Percentiles rank a stretch among this genome's conserved stretches.
Evolutionary conservation across 2,329 filamentous ascomycete species (phyloP).

Genomic region (Chrysoporthe cubensis): DNA sequence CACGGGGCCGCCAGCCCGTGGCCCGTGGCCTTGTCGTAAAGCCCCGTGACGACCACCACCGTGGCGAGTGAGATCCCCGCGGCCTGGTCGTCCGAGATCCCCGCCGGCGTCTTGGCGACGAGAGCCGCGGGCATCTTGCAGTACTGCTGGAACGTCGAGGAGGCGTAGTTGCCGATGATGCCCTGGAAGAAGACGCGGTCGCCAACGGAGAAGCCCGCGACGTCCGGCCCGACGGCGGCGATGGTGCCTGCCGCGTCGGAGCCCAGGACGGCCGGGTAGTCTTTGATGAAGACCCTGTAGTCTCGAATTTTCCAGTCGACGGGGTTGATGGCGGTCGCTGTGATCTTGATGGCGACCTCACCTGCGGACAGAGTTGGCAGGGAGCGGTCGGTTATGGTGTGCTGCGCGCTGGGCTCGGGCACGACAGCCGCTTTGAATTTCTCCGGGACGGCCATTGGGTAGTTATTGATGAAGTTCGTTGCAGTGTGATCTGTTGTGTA

Average conservation of each 20-base stretch:
- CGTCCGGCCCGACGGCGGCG: constrained; percentile 36
- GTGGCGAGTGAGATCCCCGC: constrained; percentile 34
- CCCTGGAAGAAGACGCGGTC: constrained; percentile 45
- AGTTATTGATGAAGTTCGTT: not conserved
- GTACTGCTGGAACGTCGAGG: constrained; percentile 43
- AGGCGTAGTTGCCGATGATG: constrained; percentile 37
- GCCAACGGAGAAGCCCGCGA: constrained; percentile 37
- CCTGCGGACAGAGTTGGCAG: constrained; percentile 30
- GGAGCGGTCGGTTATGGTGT: constrained; percentile 19
- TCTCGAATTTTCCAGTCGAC: constrained; percentile 43
- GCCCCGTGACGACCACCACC: constrained; percentile 31
- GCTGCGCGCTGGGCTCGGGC: constrained; percentile 24
- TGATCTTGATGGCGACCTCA: constrained; percentile 32
- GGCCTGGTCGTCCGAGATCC: constrained; percentile 37
- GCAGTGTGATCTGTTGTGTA: not conserved
- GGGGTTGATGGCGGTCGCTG: constrained; percentile 40
- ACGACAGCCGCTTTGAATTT: constrained; percentile 27
- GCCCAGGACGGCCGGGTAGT: constrained; percentile 41
- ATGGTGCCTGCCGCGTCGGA: constrained; percentile 41
- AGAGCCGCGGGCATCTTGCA: constrained; percentile 40
- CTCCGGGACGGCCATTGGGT: constrained; percentile 22
- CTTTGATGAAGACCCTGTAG: constrained; percentile 32
- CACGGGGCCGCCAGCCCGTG: constrained; percentile 38
- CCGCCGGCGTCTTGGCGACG: constrained; percentile 38
- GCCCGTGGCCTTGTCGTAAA: constrained; percentile 31